Evolutionary conservation across 176 grass and related monocot genomes (phyloP), one percentile per base, ranked within the genome.

Genomic region (Hordeum vulgare): DNA sequence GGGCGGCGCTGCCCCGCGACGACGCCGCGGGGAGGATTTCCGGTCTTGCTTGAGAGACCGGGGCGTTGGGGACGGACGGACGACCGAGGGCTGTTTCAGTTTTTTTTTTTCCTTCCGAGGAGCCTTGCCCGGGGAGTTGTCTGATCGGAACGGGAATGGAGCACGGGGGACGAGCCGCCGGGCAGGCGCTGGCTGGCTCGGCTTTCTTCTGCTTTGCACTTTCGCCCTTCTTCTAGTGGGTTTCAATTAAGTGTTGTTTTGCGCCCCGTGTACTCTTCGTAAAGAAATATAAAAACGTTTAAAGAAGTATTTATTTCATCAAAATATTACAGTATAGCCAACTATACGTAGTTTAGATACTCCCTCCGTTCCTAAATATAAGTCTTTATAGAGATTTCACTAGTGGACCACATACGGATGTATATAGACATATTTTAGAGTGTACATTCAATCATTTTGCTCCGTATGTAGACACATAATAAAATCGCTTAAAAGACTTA

Each of bases 81-180:
- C 4, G 9, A 33, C 49, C 11, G 62, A 20, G 11, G 11, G 11
- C 74, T 41, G 41, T 21, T 36, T 9, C 35, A 37, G 25, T 82
- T 78, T 21, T 26, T 2, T 17, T 61, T 60, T 61, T 51, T 51
- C 7, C 63, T 6, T 18, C 63, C 11, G 53, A 56, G 34, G 66
- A 40, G 37, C 14, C 37, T 72, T 34, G 21, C 78, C 49, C 23
- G 29, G 36, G 73, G 3, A 2, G 76, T 21, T 42, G 34, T 61
- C 66, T 75, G 80, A 88, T 83, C 79, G 61, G 45, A 82, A 87
- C 27, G 61, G 35, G 61, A 28, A 75, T 7, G 57, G 24, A 71
- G 31, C 65, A 58, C 26, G 13, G 79, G 64, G 64, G 29, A 66
- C 29, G 62, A 66, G 62, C 65, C 34, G 66, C 20, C 66, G 35